Evolutionary conservation across 805 yeast species (phyloP).

Genomic region (Kodamaea sagamina): DNA sequence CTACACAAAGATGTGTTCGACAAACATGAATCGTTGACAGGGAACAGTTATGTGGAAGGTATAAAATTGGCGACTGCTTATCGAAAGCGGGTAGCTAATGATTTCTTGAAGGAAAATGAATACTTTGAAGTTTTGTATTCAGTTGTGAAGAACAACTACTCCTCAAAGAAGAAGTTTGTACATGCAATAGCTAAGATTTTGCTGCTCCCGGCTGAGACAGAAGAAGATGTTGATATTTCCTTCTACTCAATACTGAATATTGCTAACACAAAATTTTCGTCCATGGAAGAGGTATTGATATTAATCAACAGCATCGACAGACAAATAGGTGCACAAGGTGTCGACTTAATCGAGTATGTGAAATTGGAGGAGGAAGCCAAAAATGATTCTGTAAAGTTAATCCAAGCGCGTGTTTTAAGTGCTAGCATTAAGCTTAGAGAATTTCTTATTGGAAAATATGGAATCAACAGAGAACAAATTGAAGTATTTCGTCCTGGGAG

Average conservation of each 20-base stretch:
- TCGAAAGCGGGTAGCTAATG: conserved; percentile 26
- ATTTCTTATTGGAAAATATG: conserved; percentile 22
- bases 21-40: conserved; percentile 72
- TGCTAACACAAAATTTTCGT: conserved; percentile 36
- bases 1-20: conserved; percentile 59
- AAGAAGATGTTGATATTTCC: conserved; percentile 22
- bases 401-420: conserved; percentile 18
- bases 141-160: conserved; percentile 41
- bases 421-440: conserved; percentile 22
- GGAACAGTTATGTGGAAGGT: conserved; percentile 64
- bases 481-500: conserved; percentile 31
- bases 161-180: conserved; percentile 45
- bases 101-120: conserved; percentile 27
- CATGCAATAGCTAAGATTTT: conserved; percentile 24
- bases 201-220: conserved; percentile 14
- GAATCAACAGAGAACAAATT: conserved; percentile 24
- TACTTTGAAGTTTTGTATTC: conserved; percentile 45
- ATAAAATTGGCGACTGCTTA: conserved; percentile 54
- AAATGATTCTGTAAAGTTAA: conserved; percentile 9
- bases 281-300: conserved; percentile 54
- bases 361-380: conserved; percentile 4
- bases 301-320: conserved; percentile 48
- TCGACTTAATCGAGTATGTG: conserved; percentile 26
- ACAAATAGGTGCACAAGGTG: conserved; percentile 43
- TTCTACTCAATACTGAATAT: conserved; percentile 40